phyloP scores from a whole-genome alignment of 179 eudicot genomes.

The Beta macrorhiza region DNA sequence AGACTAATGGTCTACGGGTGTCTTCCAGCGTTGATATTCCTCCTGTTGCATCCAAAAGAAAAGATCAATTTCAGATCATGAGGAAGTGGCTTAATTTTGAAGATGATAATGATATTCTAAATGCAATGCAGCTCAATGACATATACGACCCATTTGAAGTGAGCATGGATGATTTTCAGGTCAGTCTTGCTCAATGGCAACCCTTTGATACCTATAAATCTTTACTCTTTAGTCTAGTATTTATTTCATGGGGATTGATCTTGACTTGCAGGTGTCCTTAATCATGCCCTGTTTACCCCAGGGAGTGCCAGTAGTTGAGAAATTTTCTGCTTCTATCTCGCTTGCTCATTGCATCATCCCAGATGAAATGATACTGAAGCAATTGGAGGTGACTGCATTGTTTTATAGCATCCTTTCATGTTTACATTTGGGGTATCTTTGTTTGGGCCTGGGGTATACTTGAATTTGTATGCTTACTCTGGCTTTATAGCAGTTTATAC shows the following conservation, averaged over 20 bases:
- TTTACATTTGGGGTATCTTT: background rate
- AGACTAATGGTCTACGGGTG: slow-evolving; percentile 44
- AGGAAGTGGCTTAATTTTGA: slow-evolving; percentile 23
- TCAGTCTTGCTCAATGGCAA: slow-evolving; percentile 31
- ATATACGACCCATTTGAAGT: slow-evolving; percentile 64
- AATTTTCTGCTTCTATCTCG: slow-evolving; percentile 48
- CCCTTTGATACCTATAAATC: background rate
- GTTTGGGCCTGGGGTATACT: background rate
- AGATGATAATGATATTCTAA: slow-evolving; percentile 27
- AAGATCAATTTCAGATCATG: slow-evolving; percentile 24
- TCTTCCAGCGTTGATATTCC: slow-evolving; percentile 37
- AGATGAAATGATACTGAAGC: slow-evolving; percentile 55
- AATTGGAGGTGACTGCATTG: slow-evolving; percentile 51
- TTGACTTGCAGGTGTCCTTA: slow-evolving; percentile 49
- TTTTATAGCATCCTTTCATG: background rate
- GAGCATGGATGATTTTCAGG: slow-evolving; percentile 61
- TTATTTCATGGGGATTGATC: slow-evolving; percentile 7
- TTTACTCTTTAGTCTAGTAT: background rate
- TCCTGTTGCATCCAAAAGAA: slow-evolving; percentile 32
- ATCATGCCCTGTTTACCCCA: slow-evolving; percentile 40
- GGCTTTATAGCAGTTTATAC: too few species aligned
- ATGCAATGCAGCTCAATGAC: slow-evolving; percentile 42
- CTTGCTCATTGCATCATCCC: slow-evolving; percentile 66
- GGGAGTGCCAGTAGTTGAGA: slow-evolving; percentile 54
- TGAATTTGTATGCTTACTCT: background rate